These are phyloP conservation scores for Calonectria pseudoturangicola DNA, from an alignment of 2,329 filamentous ascomycete genomes.

Conservation along the genomic window DNA sequence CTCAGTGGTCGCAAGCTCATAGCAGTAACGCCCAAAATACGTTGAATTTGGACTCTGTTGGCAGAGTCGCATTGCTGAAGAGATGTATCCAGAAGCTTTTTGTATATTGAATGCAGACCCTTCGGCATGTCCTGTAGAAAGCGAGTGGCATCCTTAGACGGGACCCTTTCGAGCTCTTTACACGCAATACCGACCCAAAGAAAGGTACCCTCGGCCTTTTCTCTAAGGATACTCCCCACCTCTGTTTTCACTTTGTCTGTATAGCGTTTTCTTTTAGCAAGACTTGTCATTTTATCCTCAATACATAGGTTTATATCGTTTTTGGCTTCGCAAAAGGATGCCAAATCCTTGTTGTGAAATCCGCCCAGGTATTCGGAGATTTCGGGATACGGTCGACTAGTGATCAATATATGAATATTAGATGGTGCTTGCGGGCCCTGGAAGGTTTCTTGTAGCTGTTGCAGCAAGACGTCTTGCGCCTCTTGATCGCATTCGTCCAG, in stretches of 20 bases:
- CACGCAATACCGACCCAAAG: constrained; percentile 53
- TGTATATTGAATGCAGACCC: constrained; percentile 44
- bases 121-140: constrained; percentile 46
- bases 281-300: background rate
- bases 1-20: constrained; percentile 35
- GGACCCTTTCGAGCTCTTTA: constrained; percentile 43
- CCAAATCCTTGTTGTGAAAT: background rate
- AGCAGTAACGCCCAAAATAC: constrained; percentile 37
- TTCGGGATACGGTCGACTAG: background rate
- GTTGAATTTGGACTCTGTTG: constrained; percentile 23
- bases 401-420: constrained; percentile 1
- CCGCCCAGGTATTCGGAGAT: background rate
- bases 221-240: background rate
- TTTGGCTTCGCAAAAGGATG: background rate
- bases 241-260: background rate
- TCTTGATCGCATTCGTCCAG: background rate
- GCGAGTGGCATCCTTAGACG: constrained; percentile 48
- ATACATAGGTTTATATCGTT: background rate
- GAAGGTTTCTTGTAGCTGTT: background rate
- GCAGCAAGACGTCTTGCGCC: background rate
- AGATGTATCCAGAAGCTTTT: constrained; percentile 28
- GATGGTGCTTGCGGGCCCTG: background rate
- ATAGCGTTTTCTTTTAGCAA: background rate
- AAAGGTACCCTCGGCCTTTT: constrained; percentile 46
- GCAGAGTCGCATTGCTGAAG: constrained; percentile 6